These are phyloP conservation scores for Pestalotiopsis sp. DNA, from an alignment of 2,329 filamentous ascomycete species.

Conservation along the genomic window DNA sequence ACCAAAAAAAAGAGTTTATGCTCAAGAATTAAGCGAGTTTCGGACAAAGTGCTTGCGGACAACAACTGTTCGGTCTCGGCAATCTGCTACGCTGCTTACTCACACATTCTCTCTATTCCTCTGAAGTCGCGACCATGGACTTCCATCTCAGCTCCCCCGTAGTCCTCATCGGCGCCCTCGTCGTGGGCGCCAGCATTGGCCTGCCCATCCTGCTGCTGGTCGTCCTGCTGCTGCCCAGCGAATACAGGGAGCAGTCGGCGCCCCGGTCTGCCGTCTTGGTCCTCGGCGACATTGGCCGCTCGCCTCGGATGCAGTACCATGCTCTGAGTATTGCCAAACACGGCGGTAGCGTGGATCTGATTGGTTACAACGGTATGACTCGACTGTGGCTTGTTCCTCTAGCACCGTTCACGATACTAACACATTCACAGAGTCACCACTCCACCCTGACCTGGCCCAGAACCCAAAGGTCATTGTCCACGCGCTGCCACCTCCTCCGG, in stretches of 20 bases:
- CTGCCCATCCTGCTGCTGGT: constrained; percentile 23
- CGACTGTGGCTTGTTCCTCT: not conserved
- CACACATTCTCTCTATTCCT: not conserved
- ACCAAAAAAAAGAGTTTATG: too few relatives aligned
- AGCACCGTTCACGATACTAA: constrained; percentile 11
- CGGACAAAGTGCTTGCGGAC: too few relatives aligned
- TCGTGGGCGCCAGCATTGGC: constrained; percentile 31
- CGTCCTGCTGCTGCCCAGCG: constrained; percentile 36
- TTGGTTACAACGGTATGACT: constrained; percentile 78
- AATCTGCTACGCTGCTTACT: not conserved
- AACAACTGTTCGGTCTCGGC: not conserved
- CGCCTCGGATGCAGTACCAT: constrained; percentile 98
- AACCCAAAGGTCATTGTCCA: constrained; percentile 72
- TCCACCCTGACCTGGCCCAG: constrained; percentile 75
- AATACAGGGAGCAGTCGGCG: constrained; percentile 38
- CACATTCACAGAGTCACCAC: constrained; percentile 65
- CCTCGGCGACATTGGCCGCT: constrained; percentile 91
- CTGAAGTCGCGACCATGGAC: constrained; percentile 16
- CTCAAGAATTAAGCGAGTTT: too few relatives aligned
- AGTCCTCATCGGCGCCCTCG: constrained; percentile 18
- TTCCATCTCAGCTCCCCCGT: constrained; percentile 16
- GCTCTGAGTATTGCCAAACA: constrained; percentile 87
- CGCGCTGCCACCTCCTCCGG: constrained; percentile 69
- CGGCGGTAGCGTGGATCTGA: constrained; percentile 77
- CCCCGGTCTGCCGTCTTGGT: constrained; percentile 66